phyloP scores from a whole-genome alignment of 345 rosid genomes.

The Clausena lansium region DNA sequence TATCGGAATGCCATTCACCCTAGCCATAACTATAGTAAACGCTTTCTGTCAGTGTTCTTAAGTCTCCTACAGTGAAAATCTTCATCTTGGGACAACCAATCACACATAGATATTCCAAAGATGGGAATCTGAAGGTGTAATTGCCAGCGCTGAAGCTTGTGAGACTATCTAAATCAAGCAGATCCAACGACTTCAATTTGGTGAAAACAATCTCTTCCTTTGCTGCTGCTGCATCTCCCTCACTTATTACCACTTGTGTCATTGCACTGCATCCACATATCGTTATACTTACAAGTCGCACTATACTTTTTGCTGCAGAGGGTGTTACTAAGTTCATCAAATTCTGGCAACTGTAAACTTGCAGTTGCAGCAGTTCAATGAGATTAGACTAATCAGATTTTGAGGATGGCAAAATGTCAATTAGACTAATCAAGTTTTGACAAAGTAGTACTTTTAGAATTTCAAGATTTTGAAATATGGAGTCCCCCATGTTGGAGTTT shows the following conservation, averaged over 20 bases:
- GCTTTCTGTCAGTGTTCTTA: background rate
- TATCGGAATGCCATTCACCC: background rate
- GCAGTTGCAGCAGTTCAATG: background rate
- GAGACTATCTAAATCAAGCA: background rate
- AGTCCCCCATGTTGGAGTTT: background rate
- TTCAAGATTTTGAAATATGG: slow-evolving; percentile 8
- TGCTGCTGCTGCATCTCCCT: background rate
- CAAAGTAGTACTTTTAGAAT: background rate
- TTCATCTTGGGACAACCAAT: background rate
- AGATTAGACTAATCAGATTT: background rate
- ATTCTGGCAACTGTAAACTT: background rate
- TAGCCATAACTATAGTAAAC: background rate
- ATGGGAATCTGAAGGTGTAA: background rate
- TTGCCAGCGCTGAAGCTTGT: background rate
- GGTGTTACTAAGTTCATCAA: slow-evolving; percentile 6
- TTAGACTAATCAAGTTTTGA: background rate
- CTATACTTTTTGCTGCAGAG: slow-evolving; percentile 9
- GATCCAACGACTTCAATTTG: background rate
- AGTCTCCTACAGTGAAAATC: background rate
- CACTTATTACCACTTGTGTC: background rate
- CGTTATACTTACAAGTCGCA: background rate
- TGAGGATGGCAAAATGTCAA: background rate
- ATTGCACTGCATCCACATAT: background rate
- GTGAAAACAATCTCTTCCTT: background rate
- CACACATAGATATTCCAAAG: background rate